These are phyloP conservation scores for Isatis tinctoria DNA, from an alignment of 345 rosid species.

Conservation along the genomic window DNA sequence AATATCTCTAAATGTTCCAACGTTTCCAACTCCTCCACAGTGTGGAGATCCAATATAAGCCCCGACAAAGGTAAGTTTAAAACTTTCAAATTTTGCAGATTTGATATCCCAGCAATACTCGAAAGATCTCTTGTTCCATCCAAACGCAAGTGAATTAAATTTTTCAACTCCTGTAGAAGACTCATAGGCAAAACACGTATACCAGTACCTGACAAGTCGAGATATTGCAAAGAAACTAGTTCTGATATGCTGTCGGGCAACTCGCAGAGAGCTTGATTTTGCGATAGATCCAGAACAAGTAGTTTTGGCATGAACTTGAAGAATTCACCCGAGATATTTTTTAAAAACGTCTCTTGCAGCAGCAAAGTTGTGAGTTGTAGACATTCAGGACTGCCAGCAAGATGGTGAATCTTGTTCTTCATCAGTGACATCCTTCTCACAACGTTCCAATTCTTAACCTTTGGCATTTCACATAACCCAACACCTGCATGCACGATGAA, in stretches of 20 bases:
- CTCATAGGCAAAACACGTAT: background rate
- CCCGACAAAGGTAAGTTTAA: background rate
- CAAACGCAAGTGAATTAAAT: background rate
- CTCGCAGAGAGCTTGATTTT: no score
- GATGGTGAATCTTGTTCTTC: constrained; percentile 3
- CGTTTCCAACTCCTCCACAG: background rate
- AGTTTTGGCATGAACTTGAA: constrained; percentile 30
- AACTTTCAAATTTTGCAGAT: background rate
- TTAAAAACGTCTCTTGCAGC: background rate
- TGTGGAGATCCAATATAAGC: background rate
- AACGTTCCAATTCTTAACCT: background rate
- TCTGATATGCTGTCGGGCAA: background rate
- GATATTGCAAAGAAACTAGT: background rate
- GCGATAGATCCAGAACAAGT: constrained; percentile 20
- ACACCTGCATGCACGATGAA: background rate
- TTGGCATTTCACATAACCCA: background rate
- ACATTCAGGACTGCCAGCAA: constrained; percentile 6
- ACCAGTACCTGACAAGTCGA: background rate
- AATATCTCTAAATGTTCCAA: background rate
- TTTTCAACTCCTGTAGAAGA: background rate
- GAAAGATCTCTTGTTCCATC: no score
- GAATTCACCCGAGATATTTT: constrained; percentile 3
- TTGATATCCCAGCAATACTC: background rate
- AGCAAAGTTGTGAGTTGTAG: constrained; percentile 24
- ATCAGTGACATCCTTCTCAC: constrained; percentile 29